Evolutionary conservation across 2,329 filamentous ascomycete species (phyloP).

Genomic region (Phaeophleospora eucalypticola): DNA sequence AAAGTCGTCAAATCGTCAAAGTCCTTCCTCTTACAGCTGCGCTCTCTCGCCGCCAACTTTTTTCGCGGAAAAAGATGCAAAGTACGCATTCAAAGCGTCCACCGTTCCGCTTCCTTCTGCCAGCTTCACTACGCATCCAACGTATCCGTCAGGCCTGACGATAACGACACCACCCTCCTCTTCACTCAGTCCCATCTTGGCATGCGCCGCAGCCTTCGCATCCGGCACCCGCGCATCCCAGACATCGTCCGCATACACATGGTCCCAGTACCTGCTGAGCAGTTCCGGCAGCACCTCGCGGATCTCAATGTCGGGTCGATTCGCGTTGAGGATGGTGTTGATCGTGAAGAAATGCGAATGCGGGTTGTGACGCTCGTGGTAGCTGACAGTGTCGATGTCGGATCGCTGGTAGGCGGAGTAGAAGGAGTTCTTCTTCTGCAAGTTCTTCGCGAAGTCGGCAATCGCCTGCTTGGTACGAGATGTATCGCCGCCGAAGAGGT

Average conservation of each 20-base stretch:
- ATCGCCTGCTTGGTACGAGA: slow-evolving; percentile 59
- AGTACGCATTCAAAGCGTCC: slow-evolving; percentile 81
- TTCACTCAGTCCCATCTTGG: slow-evolving; percentile 76
- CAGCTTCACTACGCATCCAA: slow-evolving; percentile 69
- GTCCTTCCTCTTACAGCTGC: slow-evolving; percentile 18
- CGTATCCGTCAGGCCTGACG: slow-evolving; percentile 81
- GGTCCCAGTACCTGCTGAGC: slow-evolving; percentile 71
- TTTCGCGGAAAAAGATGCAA: slow-evolving; percentile 67
- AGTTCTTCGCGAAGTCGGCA: slow-evolving; percentile 62
- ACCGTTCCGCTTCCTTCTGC: slow-evolving; percentile 74
- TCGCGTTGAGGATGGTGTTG: slow-evolving; percentile 68
- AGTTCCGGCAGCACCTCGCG: slow-evolving; percentile 63
- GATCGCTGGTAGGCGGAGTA: slow-evolving; percentile 61
- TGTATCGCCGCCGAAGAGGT: slow-evolving; percentile 74
- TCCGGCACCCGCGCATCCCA: slow-evolving; percentile 67
- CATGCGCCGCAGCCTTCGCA: slow-evolving; percentile 71
- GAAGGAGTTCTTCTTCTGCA: slow-evolving; percentile 67
- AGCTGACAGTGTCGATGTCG: slow-evolving; percentile 60
- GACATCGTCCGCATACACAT: slow-evolving; percentile 82
- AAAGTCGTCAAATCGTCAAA: not conserved
- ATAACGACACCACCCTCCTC: slow-evolving; percentile 75
- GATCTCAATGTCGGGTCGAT: slow-evolving; percentile 68
- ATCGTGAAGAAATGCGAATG: slow-evolving; percentile 79
- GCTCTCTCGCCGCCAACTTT: slow-evolving; percentile 37
- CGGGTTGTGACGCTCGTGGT: slow-evolving; percentile 80